Base-by-base conservation (phyloP, 306 rosid species). In the Hylodesmum podocarpum region DNA sequence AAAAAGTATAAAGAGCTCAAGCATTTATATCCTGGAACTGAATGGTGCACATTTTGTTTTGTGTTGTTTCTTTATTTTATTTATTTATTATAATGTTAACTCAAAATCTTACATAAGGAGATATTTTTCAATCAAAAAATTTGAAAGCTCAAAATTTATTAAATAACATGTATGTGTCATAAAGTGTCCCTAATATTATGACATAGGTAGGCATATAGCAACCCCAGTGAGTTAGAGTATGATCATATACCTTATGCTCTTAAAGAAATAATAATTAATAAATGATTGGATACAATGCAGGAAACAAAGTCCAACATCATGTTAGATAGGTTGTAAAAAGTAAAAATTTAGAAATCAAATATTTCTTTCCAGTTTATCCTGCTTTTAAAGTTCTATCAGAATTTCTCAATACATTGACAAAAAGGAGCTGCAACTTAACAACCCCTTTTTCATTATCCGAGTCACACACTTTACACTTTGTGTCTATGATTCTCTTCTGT, bases 351-450 rank as follows among this genome's bases (percentile, higher is more conserved):
- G 43, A 40, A n/a, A n/a, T n/a, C n/a, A n/a, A 57, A 25, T 44
- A 66, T 49, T 6, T 72, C n/a, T 78, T 83, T 83, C 70, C 63
- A 59, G 29, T 58, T 73, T 73, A 77, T 58, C 40, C 31, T 70
- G 82, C 70, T 61, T 51, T 70, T 70, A 79, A 83, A 83, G 61
- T 19, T 67, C 47, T 79, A 70, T 55, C 62, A 74, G 28, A 34
- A 59, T 73, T 68, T 62, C 24, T 37, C 13, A 61, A 49, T 39
- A 68, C 77, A 58, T 61, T 61, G 66, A 79, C 72, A 70, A 34
- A 79, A 63, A 69, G 81, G 27, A 69, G 47, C 41, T 62, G 65
- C 15, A 41, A 43, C 51, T 31, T 22, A 22, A 83, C 22, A 50
- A 82, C 66, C 33, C 72, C 18, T 43, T 51, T 78, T 67, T 67